Conservation (phyloP, 2,329 filamentous ascomycete species). For the Beauveria pseudobassiana region DNA sequence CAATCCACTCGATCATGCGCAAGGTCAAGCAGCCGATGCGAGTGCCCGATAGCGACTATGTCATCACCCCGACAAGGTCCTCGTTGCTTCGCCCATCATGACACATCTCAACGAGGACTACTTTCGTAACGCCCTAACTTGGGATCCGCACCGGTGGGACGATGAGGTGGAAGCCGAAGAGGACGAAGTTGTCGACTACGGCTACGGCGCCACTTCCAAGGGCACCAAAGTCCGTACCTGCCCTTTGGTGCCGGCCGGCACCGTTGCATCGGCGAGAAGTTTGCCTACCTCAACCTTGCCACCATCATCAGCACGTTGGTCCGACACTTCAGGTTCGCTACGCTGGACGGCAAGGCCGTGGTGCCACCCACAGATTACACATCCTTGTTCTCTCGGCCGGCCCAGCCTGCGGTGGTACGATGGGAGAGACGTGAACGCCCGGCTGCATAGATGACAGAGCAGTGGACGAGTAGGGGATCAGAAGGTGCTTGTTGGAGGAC, state of each 20-base stretch:
- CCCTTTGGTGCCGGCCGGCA: conserved; percentile 69
- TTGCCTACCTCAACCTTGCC: conserved; percentile 62
- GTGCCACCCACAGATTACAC: conserved; percentile 62
- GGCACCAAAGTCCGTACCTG: conserved; percentile 39
- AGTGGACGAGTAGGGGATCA: neutral
- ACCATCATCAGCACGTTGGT: conserved; percentile 58
- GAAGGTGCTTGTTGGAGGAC: neutral
- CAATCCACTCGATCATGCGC: conserved; percentile 68
- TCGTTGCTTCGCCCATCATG: conserved; percentile 36
- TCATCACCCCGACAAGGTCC: conserved; percentile 45
- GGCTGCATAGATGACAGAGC: conserved; percentile 14
- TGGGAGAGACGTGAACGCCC: conserved; percentile 19
- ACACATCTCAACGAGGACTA: conserved; percentile 44
- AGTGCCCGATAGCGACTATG: conserved; percentile 48
- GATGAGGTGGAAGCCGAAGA: conserved; percentile 14
- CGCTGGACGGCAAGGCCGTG: conserved; percentile 40
- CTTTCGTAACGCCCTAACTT: conserved; percentile 40
- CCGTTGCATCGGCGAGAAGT: conserved; percentile 69
- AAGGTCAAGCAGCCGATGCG: conserved; percentile 61
- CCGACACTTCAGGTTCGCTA: conserved; percentile 52
- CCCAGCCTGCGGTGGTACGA: conserved; percentile 23
- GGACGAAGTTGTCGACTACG: conserved; percentile 23
- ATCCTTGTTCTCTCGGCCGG: conserved; percentile 34
- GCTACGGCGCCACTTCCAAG: conserved; percentile 24
- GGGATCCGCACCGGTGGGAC: conserved; percentile 27